These are phyloP conservation scores for Oxytropis ochrocephala DNA, from an alignment of 306 rosid genomes.

Conservation along the genomic window DNA sequence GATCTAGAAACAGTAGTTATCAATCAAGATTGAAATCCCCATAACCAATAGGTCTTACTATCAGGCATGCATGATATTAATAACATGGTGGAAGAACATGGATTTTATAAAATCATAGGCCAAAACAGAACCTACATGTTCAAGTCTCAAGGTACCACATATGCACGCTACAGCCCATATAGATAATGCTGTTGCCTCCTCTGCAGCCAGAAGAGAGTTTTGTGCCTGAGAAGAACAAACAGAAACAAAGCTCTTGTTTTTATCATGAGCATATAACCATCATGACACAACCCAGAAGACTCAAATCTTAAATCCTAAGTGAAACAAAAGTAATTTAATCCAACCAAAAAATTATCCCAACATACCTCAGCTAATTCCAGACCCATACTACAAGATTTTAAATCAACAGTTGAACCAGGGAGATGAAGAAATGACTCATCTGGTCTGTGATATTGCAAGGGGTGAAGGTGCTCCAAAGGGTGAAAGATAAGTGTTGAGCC, in stretches of 20 bases:
- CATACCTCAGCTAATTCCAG: constrained; percentile 83
- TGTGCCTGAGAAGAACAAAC: constrained; percentile 65
- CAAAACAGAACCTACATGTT: constrained; percentile 53
- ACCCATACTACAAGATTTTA: constrained; percentile 62
- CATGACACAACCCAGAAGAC: neutral
- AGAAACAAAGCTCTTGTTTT: constrained; percentile 9
- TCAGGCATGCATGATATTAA: constrained; percentile 8
- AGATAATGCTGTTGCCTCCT: constrained; percentile 92
- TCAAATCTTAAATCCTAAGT: constrained; percentile 9
- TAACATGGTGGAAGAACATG: neutral
- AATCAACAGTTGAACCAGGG: constrained; percentile 72
- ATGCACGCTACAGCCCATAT: constrained; percentile 89
- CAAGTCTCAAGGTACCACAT: constrained; percentile 95
- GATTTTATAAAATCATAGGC: neutral
- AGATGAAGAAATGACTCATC: constrained; percentile 50
- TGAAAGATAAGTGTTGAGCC: constrained; percentile 73
- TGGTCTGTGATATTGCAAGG: constrained; percentile 44
- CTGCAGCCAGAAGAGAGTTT: constrained; percentile 68
- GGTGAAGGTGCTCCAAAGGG: constrained; percentile 57
- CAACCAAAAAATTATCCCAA: neutral
- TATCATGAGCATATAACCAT: neutral
- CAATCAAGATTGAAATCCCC: neutral
- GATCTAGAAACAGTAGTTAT: neutral
- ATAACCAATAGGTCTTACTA: neutral
- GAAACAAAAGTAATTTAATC: constrained; percentile 8